A percentile compares a stretch with the other conserved stretches of the same genome.
Conservation (phyloP, 306 rosid genomes). For the Inga leiocalycina region DNA sequence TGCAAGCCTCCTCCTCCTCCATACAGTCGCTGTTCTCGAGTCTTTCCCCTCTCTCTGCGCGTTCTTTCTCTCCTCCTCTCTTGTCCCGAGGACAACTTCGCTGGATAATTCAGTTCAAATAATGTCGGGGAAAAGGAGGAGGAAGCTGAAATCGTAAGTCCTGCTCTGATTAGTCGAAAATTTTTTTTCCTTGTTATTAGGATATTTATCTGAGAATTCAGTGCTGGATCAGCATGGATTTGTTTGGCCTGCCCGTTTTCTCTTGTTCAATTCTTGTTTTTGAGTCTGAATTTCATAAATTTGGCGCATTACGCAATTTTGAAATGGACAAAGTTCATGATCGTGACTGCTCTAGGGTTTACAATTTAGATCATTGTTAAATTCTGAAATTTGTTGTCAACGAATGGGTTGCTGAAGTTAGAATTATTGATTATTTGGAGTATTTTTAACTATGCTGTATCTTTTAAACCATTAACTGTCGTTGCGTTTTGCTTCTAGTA, state of each 20-base stretch:
- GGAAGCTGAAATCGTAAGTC: slow-evolving; percentile 70
- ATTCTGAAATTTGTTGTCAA: not conserved
- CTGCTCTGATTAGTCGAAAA: slow-evolving; percentile 2
- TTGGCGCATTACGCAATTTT: not conserved
- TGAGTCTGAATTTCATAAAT: slow-evolving; percentile 22
- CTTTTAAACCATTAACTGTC: not conserved
- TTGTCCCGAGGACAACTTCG: slow-evolving; percentile 6
- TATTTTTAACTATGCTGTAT: not conserved
- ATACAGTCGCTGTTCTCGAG: not conserved
- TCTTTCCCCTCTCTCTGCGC: not conserved
- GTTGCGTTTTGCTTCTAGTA: not conserved
- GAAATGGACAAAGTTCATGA: slow-evolving; percentile 1
- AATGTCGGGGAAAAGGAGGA: slow-evolving; percentile 66
- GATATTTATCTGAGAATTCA: slow-evolving; percentile 15
- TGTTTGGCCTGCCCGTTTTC: slow-evolving; percentile 10
- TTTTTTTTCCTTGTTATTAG: not conserved
- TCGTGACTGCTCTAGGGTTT: slow-evolving; percentile 41
- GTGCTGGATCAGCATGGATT: slow-evolving; percentile 36
- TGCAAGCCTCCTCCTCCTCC: slow-evolving; percentile 7
- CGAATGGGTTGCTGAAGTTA: slow-evolving; percentile 1
- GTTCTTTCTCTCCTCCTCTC: slow-evolving; percentile 21
- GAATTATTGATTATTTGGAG: slow-evolving; percentile 22
- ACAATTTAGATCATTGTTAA: slow-evolving; percentile 21
- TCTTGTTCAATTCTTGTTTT: not conserved
- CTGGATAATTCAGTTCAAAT: slow-evolving; percentile 10